Evolutionary conservation across 1,284 basidiomycete species (phyloP).

Genomic region (Cutaneotrichosporon arboriforme): DNA sequence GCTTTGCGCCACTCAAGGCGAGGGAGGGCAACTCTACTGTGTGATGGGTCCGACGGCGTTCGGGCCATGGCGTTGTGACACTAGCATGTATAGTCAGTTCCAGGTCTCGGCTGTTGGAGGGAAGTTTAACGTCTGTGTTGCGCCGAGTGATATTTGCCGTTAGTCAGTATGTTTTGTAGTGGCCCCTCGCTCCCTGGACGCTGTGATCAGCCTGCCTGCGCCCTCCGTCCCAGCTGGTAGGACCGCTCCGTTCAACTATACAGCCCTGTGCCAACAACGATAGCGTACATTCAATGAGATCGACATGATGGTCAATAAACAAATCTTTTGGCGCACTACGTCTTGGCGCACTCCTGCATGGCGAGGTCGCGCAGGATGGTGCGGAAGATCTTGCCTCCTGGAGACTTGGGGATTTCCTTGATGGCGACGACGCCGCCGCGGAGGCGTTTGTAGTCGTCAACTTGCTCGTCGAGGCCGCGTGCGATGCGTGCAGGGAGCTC

Average conservation of each 20-base stretch:
- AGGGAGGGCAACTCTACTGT: not conserved
- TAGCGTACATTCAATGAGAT: not conserved
- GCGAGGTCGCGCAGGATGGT: conserved; percentile 22
- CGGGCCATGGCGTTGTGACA: no score
- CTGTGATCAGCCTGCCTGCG: no score
- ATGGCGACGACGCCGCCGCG: conserved; percentile 51
- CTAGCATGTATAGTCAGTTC: no score
- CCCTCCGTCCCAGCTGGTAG: no score
- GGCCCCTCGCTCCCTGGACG: no score
- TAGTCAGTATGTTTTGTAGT: no score
- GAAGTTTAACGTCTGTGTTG: no score
- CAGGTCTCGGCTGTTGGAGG: no score
- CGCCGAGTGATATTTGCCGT: no score
- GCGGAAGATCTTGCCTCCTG: conserved; percentile 42
- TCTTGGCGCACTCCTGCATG: conserved; percentile 1
- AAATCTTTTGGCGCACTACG: not conserved
- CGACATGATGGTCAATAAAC: not conserved
- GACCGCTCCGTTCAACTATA: no score
- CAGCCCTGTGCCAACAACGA: no score
- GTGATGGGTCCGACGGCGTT: not conserved
- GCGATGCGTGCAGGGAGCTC: not conserved
- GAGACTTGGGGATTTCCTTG: conserved; percentile 51
- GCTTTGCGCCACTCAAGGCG: conserved; percentile 51
- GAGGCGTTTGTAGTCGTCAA: conserved; percentile 50
- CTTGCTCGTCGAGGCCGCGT: conserved; percentile 52